A percentile compares a stretch with the other conserved stretches of the same genome.
Conservation (phyloP, 2,329 filamentous ascomycete genomes). For the Aspergillus sp. region DNA sequence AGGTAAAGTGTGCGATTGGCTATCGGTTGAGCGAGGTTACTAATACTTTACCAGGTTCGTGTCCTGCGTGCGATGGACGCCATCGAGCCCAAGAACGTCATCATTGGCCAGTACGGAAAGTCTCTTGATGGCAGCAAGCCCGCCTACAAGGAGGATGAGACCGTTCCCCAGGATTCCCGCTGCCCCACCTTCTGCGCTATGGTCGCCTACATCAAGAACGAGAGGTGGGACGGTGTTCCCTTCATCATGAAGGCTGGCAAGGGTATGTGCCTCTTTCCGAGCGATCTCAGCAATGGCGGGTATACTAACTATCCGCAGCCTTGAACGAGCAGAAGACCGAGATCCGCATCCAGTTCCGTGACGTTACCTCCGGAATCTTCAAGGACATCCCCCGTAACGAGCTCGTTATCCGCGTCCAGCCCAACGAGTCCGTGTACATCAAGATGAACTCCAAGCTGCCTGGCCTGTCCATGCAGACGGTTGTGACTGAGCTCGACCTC, state of each 20-base stretch:
- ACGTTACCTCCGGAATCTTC: conserved; percentile 98
- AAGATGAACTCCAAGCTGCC: conserved; percentile 99
- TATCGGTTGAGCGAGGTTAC: background rate
- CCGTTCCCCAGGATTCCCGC: conserved; percentile 92
- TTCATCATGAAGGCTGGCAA: conserved; percentile 99
- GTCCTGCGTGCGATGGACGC: conserved; percentile 90
- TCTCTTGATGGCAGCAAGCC: conserved; percentile 96
- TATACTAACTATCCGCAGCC: conserved; percentile 50
- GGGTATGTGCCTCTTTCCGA: conserved; percentile 40
- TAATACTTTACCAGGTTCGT: conserved; percentile 58
- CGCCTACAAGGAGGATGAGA: conserved; percentile 97
- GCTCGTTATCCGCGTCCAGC: conserved; percentile 97
- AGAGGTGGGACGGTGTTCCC: conserved; percentile 97
- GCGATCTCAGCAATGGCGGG: background rate
- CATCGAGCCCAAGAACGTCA: conserved; percentile 99
- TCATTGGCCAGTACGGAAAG: conserved; percentile 97
- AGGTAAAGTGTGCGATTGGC: conserved; percentile 48
- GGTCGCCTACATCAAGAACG: conserved; percentile 98
- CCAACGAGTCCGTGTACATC: conserved; percentile 99
- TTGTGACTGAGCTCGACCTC: conserved; percentile 95
- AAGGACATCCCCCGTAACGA: conserved; percentile 99
- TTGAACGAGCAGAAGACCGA: conserved; percentile 99
- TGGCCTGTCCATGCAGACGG: conserved; percentile 98
- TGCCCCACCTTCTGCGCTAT: conserved; percentile 98
- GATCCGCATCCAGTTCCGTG: conserved; percentile 98